Evolutionary conservation across 352 stramenopile species (phyloP).

Genomic region (Globisporangium acanthophoron): DNA sequence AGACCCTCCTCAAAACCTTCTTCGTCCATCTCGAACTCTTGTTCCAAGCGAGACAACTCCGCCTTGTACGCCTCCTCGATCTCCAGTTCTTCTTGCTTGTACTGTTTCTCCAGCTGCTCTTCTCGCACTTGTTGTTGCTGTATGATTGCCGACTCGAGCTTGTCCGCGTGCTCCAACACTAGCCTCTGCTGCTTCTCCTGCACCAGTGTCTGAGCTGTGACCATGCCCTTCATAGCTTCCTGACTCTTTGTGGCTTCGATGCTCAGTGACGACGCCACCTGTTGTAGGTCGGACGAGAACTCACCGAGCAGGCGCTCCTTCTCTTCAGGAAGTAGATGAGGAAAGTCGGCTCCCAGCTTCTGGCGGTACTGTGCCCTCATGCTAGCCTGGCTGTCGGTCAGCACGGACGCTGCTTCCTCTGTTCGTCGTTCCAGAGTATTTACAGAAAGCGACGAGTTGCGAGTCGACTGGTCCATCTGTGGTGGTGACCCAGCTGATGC

Average conservation of each 20-base stretch:
- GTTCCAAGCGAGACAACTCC: constrained; percentile 38
- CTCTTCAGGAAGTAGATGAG: constrained; percentile 36
- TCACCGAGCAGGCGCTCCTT: constrained; percentile 44
- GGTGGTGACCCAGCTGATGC: too few relatives aligned
- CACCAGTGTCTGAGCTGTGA: constrained; percentile 23
- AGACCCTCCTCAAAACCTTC: constrained; percentile 20
- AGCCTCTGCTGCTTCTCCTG: constrained; percentile 20
- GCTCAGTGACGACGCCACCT: constrained; percentile 36
- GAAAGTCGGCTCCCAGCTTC: constrained; percentile 34
- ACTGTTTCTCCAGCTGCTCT: constrained; percentile 31
- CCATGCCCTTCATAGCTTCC: constrained; percentile 30
- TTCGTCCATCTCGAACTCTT: constrained; percentile 37
- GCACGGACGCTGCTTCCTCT: constrained; percentile 3
- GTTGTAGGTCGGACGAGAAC: constrained; percentile 40
- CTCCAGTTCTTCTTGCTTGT: constrained; percentile 33
- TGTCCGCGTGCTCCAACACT: constrained; percentile 11
- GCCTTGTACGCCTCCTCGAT: constrained; percentile 55
- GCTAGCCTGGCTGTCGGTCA: constrained; percentile 17
- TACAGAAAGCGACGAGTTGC: not conserved
- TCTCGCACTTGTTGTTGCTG: constrained; percentile 24
- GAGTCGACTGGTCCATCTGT: not conserved
- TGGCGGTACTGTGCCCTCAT: constrained; percentile 35
- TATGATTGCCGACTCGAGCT: constrained; percentile 10
- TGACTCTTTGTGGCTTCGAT: constrained; percentile 44
- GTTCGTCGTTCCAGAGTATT: constrained; percentile 4